Percentiles rank a stretch among this genome's conserved stretches.
phyloP scores from a whole-genome alignment of 164 flowering plant species.

The Platanus orientalis region DNA sequence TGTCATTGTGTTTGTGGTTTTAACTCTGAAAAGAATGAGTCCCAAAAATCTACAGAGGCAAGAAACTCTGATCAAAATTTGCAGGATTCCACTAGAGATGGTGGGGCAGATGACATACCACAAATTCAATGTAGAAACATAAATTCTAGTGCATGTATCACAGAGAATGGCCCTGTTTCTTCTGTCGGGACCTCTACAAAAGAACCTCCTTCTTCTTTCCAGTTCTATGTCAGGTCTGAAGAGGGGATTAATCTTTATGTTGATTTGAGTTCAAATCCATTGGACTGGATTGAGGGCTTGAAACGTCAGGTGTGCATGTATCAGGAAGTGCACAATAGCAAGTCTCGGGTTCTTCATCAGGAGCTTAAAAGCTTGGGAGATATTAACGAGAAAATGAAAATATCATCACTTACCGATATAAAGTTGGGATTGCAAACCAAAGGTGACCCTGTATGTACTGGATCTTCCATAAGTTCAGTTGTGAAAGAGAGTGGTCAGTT shows the following conservation, averaged over 20 bases:
- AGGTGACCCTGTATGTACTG: constrained; percentile 5
- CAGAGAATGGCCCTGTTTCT: constrained; percentile 15
- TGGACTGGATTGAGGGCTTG: constrained; percentile 43
- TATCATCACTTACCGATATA: constrained; percentile 9
- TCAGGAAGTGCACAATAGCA: constrained; percentile 17
- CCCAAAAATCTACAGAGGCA: constrained; percentile 1
- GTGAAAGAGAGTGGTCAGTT: constrained; percentile 10
- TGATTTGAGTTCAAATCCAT: constrained; percentile 44
- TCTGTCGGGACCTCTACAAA: constrained; percentile 8
- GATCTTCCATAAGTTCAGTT: constrained; percentile 14
- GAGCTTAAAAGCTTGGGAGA: constrained; percentile 24
- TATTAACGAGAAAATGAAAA: constrained; percentile 16
- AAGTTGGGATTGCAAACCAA: constrained; percentile 10
- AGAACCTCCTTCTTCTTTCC: constrained; percentile 28
- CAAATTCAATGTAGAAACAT: constrained; percentile 5
- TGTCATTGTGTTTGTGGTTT: constrained; percentile 11
- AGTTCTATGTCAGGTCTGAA: constrained; percentile 51
- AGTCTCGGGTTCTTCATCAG: constrained; percentile 22
- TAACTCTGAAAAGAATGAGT: constrained; percentile 10
- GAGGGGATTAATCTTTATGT: constrained; percentile 55
- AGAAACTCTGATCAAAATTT: constrained; percentile 1
- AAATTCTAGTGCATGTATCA: constrained; percentile 12
- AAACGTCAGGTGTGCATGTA: constrained; percentile 32
- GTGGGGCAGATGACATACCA: constrained; percentile 3
- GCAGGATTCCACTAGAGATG: neutral